Conservation (phyloP, 2,329 filamentous ascomycete genomes). For the Trichoderma atrobrunneum region DNA sequence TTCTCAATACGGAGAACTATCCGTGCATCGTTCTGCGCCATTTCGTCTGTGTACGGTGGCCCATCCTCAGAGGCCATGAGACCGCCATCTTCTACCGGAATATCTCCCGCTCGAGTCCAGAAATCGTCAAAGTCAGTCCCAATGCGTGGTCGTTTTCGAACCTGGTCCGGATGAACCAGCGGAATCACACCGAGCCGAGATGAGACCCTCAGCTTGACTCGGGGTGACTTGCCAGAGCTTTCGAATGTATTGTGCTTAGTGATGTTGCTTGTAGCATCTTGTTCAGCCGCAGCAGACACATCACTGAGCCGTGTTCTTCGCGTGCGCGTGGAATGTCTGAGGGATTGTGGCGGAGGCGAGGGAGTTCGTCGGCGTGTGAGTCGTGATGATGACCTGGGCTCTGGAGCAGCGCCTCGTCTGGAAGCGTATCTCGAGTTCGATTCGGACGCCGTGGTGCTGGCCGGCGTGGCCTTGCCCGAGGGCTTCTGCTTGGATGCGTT, state of each 20-base stretch:
- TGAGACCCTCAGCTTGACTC: slow-evolving; percentile 49
- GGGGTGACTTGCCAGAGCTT: slow-evolving; percentile 36
- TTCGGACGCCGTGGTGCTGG: slow-evolving; percentile 24
- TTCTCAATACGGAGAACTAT: slow-evolving; percentile 67
- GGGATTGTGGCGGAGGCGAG: slow-evolving; percentile 40
- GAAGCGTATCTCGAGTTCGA: slow-evolving; percentile 32
- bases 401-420: slow-evolving; percentile 29
- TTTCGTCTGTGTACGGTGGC: slow-evolving; percentile 56
- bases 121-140: slow-evolving; percentile 58
- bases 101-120: slow-evolving; percentile 47
- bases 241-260: slow-evolving; percentile 22
- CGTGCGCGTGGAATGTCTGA: slow-evolving; percentile 42
- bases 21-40: slow-evolving; percentile 65
- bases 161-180: slow-evolving; percentile 57
- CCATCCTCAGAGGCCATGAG: slow-evolving; percentile 55
- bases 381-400: slow-evolving; percentile 33
- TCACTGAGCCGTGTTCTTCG: slow-evolving; percentile 42
- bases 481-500: slow-evolving; percentile 28
- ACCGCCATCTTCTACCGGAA: slow-evolving; percentile 59
- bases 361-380: slow-evolving; percentile 40
- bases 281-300: slow-evolving; percentile 22
- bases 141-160: slow-evolving; percentile 52
- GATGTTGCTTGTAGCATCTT: slow-evolving; percentile 19
- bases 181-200: slow-evolving; percentile 44
- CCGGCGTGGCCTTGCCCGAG: slow-evolving; percentile 26